Base-by-base conservation (phyloP, 129 eudicot genomes). In the Flaveria brownii region DNA sequence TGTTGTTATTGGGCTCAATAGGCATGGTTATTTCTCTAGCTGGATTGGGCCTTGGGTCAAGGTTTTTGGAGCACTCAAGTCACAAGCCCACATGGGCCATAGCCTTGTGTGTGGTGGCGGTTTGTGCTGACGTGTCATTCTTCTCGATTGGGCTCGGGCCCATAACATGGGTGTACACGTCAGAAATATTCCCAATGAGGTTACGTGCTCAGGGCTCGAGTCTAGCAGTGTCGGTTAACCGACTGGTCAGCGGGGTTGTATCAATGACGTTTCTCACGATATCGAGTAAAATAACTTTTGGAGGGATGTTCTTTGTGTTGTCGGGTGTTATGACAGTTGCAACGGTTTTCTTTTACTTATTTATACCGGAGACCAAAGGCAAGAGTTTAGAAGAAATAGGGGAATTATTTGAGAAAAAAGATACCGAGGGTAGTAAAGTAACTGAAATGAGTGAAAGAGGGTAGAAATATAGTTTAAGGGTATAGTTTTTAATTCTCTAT, bases 141-240 rank as follows among this genome's bases (percentile, higher is more conserved):
- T 93, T 93, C 74, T 86, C 92, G 3, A 87, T 93, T 57, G 96
- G 98, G 81, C 91, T 92, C 12, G 93, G 98, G 71, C 96, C 98
- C 67, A 88, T 93, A 13, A 90, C 96, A 2, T 92, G 98, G 96
- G 98, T 92, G 4, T 92, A 92, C 85, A 84, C 95, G 3, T 88
- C 95, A 2, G 98, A 90, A 81, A 84, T 93, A 2, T 93, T 88
- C 39, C 96, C 97, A 12, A 82, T 71, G 82, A 88, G 92, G 75
- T 56, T 88, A n/a, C 85, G 98, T 15, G 98, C 97, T 8, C 97
- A 90, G 36, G 97, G 98, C 1, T 70, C 98, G 26, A 84, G 89
- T 62, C 30, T 92, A 75, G 94, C 96, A 0, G 88, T 93, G 73
- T 87, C 93, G 0, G 96, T 90, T 74, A 93, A 93, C 79, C 68